phyloP scores from a whole-genome alignment of 2,329 filamentous ascomycete genomes.

The Beauveria bassiana region DNA sequence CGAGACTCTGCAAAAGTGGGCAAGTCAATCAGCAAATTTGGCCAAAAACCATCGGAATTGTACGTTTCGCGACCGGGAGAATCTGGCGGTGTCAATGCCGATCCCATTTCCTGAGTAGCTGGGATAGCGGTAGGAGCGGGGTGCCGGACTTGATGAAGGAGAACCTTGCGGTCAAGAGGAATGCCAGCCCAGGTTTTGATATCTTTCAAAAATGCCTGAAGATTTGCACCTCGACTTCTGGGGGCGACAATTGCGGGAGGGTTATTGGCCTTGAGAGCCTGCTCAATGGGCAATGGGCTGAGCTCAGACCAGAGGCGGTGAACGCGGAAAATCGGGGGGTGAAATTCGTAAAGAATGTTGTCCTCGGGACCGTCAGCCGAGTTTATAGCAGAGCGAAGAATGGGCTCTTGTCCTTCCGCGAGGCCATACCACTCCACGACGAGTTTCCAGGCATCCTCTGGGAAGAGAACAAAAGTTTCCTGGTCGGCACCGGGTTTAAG shows the following conservation, averaged over 20 bases:
- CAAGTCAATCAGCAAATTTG: constrained; percentile 36
- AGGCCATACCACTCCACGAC: constrained; percentile 78
- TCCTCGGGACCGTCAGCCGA: constrained; percentile 52
- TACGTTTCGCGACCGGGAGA: constrained; percentile 27
- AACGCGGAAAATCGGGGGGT: constrained; percentile 78
- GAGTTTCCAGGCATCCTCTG: constrained; percentile 72
- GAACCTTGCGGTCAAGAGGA: constrained; percentile 63
- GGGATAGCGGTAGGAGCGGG: constrained; percentile 29
- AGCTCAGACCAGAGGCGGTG: constrained; percentile 65
- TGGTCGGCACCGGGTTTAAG: constrained; percentile 60
- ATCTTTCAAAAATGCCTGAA: constrained; percentile 67
- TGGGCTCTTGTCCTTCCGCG: constrained; percentile 59
- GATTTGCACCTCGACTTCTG: constrained; percentile 61
- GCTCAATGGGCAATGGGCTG: constrained; percentile 48
- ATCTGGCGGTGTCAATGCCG: constrained; percentile 33
- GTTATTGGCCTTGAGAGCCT: constrained; percentile 52
- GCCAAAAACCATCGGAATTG: constrained; percentile 30
- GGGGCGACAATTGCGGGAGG: constrained; percentile 58
- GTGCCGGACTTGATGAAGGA: constrained; percentile 57
- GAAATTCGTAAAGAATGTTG: constrained; percentile 74
- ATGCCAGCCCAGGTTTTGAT: constrained; percentile 64
- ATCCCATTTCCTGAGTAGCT: constrained; percentile 25
- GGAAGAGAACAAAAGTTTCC: constrained; percentile 72
- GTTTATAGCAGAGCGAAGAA: constrained; percentile 71
- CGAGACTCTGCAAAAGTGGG: constrained; percentile 43